Percentiles rank a stretch among this genome's conserved stretches.
Evolutionary conservation across 805 yeast genomes (phyloP).

Genomic region (Teunomyces kruisii): DNA sequence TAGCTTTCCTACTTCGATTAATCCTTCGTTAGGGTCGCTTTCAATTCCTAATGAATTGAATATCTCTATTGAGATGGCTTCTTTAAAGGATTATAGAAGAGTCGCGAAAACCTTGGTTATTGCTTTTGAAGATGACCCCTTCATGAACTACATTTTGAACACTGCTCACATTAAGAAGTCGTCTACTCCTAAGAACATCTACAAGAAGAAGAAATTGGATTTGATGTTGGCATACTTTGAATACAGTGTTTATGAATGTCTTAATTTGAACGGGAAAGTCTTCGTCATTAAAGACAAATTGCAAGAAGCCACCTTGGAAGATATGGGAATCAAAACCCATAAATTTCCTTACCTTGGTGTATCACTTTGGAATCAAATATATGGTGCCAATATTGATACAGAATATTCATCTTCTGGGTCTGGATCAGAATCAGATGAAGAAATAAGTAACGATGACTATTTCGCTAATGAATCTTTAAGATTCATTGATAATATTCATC

Average conservation of each 20-base stretch:
- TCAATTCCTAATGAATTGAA: constrained; percentile 14
- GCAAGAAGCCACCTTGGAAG: constrained; percentile 35
- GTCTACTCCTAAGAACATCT: constrained; percentile 28
- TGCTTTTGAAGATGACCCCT: constrained; percentile 56
- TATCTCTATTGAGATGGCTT: constrained; percentile 12
- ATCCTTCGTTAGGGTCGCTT: constrained; percentile 6
- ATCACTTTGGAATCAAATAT: constrained; percentile 43
- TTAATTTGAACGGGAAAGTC: constrained; percentile 50
- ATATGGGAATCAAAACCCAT: constrained; percentile 22
- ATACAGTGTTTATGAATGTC: constrained; percentile 50
- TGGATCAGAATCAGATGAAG: constrained; percentile 18
- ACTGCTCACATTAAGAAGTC: constrained; percentile 24
- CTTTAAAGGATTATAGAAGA: constrained; percentile 50
- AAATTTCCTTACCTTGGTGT: constrained; percentile 51
- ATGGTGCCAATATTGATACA: constrained; percentile 13
- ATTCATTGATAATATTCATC: constrained; percentile 26
- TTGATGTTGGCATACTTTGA: constrained; percentile 53
- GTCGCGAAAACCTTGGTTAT: constrained; percentile 54
- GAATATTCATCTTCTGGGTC: constrained; percentile 12
- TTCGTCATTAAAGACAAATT: constrained; percentile 49
- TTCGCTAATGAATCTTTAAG: constrained; percentile 20
- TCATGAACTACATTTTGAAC: constrained; percentile 49
- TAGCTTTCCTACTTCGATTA: constrained; percentile 6
- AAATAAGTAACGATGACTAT: constrained; percentile 20
- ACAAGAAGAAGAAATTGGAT: constrained; percentile 36